A percentile compares a stretch with the other conserved stretches of the same genome.
phyloP scores from a whole-genome alignment of 306 rosid genomes.

The Glycine soja region DNA sequence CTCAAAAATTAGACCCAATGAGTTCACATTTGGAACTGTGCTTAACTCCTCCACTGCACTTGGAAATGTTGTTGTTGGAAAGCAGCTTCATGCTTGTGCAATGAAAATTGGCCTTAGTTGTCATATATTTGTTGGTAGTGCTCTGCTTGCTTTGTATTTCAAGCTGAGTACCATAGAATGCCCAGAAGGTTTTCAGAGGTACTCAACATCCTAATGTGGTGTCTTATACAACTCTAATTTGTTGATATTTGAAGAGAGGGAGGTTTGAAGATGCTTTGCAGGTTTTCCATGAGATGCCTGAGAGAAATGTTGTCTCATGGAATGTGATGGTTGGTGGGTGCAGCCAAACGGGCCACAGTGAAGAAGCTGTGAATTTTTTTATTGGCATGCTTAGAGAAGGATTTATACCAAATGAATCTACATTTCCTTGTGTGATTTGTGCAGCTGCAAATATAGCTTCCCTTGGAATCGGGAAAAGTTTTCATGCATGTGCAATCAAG shows the following conservation, averaged over 20 bases:
- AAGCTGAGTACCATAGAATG: constrained; percentile 71
- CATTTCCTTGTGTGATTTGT: constrained; percentile 79
- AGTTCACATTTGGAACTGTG: constrained; percentile 80
- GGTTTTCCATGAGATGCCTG: constrained; percentile 74
- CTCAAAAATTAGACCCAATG: constrained; percentile 66
- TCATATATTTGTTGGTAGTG: constrained; percentile 80
- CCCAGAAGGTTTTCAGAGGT: constrained; percentile 66
- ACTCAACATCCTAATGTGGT: constrained; percentile 75
- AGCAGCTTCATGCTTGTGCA: constrained; percentile 77
- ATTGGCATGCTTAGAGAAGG: constrained; percentile 76
- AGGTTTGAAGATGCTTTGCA: constrained; percentile 67
- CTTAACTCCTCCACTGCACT: constrained; percentile 63
- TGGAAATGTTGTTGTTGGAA: constrained; percentile 56
- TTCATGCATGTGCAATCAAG: constrained; percentile 87
- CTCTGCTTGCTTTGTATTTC: constrained; percentile 76
- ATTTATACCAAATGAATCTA: constrained; percentile 68
- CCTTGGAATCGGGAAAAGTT: constrained; percentile 75
- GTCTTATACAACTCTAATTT: constrained; percentile 77
- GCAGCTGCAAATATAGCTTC: constrained; percentile 83
- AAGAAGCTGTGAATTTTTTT: constrained; percentile 76
- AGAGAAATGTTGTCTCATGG: constrained; percentile 85
- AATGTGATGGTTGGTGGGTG: constrained; percentile 85
- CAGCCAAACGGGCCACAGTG: constrained; percentile 85
- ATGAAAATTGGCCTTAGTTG: constrained; percentile 61
- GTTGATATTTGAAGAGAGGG: constrained; percentile 69